Evolutionary conservation across 2,329 filamentous ascomycete genomes (phyloP).

Genomic region (Calonectria leucothoes): DNA sequence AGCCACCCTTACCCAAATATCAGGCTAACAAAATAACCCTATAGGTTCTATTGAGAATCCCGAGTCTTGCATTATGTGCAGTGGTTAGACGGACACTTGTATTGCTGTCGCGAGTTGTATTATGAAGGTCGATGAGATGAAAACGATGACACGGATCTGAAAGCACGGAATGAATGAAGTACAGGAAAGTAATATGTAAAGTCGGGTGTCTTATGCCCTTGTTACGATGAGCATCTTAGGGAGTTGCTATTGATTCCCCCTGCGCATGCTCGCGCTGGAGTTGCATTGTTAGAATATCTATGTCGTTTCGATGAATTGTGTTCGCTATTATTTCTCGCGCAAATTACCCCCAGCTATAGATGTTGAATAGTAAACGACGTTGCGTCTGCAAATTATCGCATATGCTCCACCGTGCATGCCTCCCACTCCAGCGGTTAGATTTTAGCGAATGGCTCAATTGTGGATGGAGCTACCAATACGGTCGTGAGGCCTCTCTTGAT

Average conservation of each 20-base stretch:
- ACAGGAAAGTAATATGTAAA: slow-evolving; percentile 38
- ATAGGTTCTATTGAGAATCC: slow-evolving; percentile 94
- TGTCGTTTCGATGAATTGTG: slow-evolving; percentile 1
- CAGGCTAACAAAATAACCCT: slow-evolving; percentile 51
- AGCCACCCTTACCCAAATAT: background rate
- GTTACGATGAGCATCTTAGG: slow-evolving; percentile 28
- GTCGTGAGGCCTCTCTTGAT: background rate
- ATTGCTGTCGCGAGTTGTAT: slow-evolving; percentile 31
- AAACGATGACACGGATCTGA: slow-evolving; percentile 42
- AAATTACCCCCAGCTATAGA: slow-evolving; percentile 23
- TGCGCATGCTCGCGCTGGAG: slow-evolving; percentile 32
- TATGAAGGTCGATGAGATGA: slow-evolving; percentile 47
- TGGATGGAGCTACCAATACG: background rate
- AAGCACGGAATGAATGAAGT: slow-evolving; percentile 34
- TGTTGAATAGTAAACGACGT: slow-evolving; percentile 26
- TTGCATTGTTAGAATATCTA: slow-evolving; percentile 28
- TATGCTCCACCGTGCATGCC: too few species aligned
- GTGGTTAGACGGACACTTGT: slow-evolving; percentile 69
- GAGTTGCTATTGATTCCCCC: slow-evolving; percentile 26
- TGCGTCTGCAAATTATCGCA: slow-evolving; percentile 13
- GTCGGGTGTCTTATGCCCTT: slow-evolving; percentile 28
- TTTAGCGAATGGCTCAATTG: background rate
- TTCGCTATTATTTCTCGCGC: slow-evolving; percentile 12
- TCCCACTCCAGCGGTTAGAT: background rate
- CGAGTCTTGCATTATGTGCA: slow-evolving; percentile 97